Conservation (phyloP, 129 eudicot genomes). For the Cynara cardunculus region DNA sequence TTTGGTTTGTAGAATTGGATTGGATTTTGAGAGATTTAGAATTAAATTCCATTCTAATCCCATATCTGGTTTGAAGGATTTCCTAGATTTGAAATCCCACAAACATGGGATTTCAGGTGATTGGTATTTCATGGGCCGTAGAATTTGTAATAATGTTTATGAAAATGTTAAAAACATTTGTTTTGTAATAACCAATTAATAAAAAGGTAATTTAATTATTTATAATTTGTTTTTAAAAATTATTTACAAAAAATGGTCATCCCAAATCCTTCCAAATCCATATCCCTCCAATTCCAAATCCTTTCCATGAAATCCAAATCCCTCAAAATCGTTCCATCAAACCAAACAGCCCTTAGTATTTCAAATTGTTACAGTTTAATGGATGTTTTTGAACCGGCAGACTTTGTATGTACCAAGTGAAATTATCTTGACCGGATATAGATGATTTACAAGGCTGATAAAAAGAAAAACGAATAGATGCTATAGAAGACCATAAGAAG, state of each 20-base stretch:
- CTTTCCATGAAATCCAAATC: too few relatives aligned
- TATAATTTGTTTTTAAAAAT: too few relatives aligned
- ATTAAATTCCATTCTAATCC: neutral
- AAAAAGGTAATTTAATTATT: too few relatives aligned
- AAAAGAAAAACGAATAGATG: neutral
- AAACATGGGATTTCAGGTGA: neutral
- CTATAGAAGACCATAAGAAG: neutral
- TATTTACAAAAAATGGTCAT: too few relatives aligned
- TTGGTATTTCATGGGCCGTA: neutral
- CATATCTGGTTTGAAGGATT: neutral
- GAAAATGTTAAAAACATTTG: neutral
- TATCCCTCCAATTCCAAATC: too few relatives aligned
- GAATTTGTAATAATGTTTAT: neutral
- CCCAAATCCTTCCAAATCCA: too few relatives aligned
- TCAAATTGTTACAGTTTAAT: neutral
- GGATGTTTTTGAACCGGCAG: neutral
- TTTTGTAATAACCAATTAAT: too few relatives aligned
- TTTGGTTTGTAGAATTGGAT: neutral
- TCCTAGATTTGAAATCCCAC: neutral
- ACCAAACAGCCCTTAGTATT: too few relatives aligned
- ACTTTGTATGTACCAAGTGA: too few relatives aligned
- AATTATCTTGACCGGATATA: neutral
- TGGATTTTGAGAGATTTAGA: too few relatives aligned
- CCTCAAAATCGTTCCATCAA: too few relatives aligned
- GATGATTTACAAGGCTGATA: neutral